Percentiles rank a stretch among this genome's conserved stretches.
These are phyloP conservation scores for Saccharomyces hybrid DNA, from an alignment of 1,139 yeast genomes.

Conservation along the genomic window DNA sequence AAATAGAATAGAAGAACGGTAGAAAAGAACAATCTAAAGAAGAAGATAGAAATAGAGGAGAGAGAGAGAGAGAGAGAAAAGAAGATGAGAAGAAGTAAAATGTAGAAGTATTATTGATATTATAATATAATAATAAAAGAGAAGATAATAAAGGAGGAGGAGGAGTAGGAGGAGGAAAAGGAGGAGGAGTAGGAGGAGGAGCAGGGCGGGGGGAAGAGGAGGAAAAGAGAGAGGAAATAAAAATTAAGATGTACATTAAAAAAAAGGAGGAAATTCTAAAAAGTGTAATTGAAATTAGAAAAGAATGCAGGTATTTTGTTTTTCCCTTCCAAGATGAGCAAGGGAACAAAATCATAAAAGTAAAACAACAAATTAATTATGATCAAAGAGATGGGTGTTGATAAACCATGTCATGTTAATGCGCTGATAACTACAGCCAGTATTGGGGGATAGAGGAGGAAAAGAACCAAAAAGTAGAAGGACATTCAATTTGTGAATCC, in stretches of 20 bases:
- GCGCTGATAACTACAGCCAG: background rate
- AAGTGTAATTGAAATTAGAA: background rate
- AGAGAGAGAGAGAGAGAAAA: conserved; percentile 3
- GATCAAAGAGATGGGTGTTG: background rate
- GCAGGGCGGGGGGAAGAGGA: background rate
- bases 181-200: no score
- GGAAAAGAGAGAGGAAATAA: conserved; percentile 3
- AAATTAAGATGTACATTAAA: conserved; percentile 11
- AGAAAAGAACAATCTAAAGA: background rate
- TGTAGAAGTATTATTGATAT: conserved; percentile 5
- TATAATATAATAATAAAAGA: conserved; percentile 12
- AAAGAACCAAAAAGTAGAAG: background rate
- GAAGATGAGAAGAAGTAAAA: conserved; percentile 5
- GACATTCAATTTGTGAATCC: background rate
- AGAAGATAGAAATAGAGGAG: conserved; percentile 8
- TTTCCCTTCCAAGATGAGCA: background rate
- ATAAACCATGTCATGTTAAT: background rate
- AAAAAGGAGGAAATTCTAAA: conserved; percentile 5
- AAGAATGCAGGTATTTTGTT: conserved; percentile 1
- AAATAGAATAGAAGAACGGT: conserved; percentile 1
- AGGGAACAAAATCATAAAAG: background rate
- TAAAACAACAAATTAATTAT: background rate
- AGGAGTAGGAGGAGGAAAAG: no score
- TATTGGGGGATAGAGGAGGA: background rate
- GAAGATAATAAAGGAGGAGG: conserved; percentile 8